Evolutionary conservation across 2,329 filamentous ascomycete genomes (phyloP), one percentile per base, ranked within the genome.

Genomic region (Pseudocercospora cruenta): DNA sequence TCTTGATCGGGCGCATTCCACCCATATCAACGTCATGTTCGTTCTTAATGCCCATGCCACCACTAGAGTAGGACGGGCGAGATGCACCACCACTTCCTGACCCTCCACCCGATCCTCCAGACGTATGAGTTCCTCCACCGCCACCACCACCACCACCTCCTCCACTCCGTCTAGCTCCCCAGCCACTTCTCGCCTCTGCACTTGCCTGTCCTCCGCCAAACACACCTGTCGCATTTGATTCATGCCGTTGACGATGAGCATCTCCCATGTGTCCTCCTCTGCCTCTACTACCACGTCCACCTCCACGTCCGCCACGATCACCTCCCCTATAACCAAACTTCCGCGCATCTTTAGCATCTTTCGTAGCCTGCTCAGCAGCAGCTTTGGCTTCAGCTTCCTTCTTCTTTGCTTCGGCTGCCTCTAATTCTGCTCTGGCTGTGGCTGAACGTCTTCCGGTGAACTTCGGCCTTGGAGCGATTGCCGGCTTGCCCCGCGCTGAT

Each of bases 371-470:
- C 57, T 72, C 75, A 47, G 77, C 74, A 14, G 74, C 75, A 22
- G 75, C 76, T 9, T 75, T 75, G 22, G 76, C 76, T 62, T 80
- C 76, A 55, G 77, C 76, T 22, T 74, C 72, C 59, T 80, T 78
- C 45, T 80, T 76, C 58, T 79, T 79, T 24, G 75, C 71, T 43
- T 77, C 77, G 53, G 78, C 77, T 43, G 80, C 78, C 64, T 80
- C 79, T 24, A 80, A 73, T 58, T 81, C 80, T 31, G 80, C 80
- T 64, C 81, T 76, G 54, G 80, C 79, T 49, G 80, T 78, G 67
- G 82, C 81, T 66, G 80, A 83, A 62, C 82, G 73, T 60, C 82
- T 76, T 12, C 80, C 80, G 16, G 76, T 79, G 64, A 81, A 82
- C 43, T 78, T 80, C 4, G 82, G 82, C 59, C 78, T 76, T 39